Conservation (phyloP, 2,329 filamentous ascomycete species). For the Hymenoscyphus occultus region DNA sequence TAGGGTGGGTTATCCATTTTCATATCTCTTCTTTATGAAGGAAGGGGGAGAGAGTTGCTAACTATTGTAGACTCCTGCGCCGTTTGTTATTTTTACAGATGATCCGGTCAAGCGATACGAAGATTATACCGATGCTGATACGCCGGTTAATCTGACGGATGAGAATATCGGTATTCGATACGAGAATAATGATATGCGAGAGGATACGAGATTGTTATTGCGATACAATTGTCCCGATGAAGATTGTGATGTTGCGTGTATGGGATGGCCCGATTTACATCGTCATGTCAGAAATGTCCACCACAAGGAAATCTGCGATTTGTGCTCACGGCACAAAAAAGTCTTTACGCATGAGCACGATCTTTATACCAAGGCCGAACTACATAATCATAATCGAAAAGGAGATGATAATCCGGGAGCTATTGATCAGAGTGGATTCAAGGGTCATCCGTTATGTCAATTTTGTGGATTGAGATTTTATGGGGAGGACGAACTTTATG, state of each 20-base stretch:
- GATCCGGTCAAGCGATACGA: constrained; percentile 77
- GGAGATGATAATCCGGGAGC: constrained; percentile 91
- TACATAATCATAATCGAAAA: constrained; percentile 83
- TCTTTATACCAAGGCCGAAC: constrained; percentile 75
- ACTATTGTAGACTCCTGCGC: constrained; percentile 56
- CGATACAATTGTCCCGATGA: constrained; percentile 92
- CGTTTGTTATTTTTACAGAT: constrained; percentile 90
- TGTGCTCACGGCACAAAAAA: constrained; percentile 93
- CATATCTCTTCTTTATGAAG: not conserved
- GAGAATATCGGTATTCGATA: constrained; percentile 89
- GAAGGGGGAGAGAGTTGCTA: constrained; percentile 1
- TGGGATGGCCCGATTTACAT: constrained; percentile 76
- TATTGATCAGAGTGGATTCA: constrained; percentile 90
- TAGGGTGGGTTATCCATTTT: constrained; percentile 56
- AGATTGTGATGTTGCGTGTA: constrained; percentile 79
- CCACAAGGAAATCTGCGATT: constrained; percentile 84
- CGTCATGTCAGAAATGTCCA: constrained; percentile 79
- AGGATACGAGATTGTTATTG: constrained; percentile 82
- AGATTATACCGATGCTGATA: constrained; percentile 69
- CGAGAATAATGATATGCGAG: constrained; percentile 82
- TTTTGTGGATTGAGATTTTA: constrained; percentile 94
- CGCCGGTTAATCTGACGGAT: constrained; percentile 68
- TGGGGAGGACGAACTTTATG: constrained; percentile 89
- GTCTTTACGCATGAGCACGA: constrained; percentile 98
- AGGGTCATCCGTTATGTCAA: constrained; percentile 88